Evolutionary conservation across 140 eudicot genomes (phyloP).

Genomic region (Stevia rebaudiana): DNA sequence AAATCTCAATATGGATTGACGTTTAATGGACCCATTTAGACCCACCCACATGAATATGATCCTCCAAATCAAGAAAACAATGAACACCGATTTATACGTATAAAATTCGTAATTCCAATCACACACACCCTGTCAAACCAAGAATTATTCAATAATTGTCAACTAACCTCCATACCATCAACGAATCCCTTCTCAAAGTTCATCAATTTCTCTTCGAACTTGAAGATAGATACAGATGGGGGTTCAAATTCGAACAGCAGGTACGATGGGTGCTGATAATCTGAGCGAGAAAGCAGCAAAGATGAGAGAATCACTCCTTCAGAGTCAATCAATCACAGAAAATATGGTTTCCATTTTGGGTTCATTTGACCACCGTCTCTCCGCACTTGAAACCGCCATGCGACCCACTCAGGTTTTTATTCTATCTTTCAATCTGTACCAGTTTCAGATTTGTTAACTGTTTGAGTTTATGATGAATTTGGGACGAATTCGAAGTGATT

Average conservation of each 20-base stretch:
- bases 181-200: not conserved
- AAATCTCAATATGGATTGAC: not conserved
- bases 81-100: slow-evolving; percentile 24
- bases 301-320: slow-evolving; percentile 67
- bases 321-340: slow-evolving; percentile 76
- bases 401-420: slow-evolving; percentile 73
- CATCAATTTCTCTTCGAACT: slow-evolving; percentile 2
- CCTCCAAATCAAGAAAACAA: not conserved
- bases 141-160: slow-evolving; percentile 25
- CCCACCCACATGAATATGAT: slow-evolving; percentile 12
- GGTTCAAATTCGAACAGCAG: slow-evolving; percentile 35
- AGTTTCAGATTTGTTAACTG: not conserved
- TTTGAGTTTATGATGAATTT: not conserved
- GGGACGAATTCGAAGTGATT: slow-evolving; percentile 1
- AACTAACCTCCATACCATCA: slow-evolving; percentile 30
- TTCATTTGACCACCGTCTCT: slow-evolving; percentile 85
- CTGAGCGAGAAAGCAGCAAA: slow-evolving; percentile 71
- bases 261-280: slow-evolving; percentile 36
- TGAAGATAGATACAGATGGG: slow-evolving; percentile 33
- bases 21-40: slow-evolving; percentile 14
- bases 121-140: slow-evolving; percentile 29
- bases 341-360: slow-evolving; percentile 72
- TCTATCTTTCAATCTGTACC: not conserved
- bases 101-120: slow-evolving; percentile 6
- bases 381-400: slow-evolving; percentile 93